Evolutionary conservation across 169 alveolate species (phyloP).

Genomic region (Plasmodium sp.): DNA sequence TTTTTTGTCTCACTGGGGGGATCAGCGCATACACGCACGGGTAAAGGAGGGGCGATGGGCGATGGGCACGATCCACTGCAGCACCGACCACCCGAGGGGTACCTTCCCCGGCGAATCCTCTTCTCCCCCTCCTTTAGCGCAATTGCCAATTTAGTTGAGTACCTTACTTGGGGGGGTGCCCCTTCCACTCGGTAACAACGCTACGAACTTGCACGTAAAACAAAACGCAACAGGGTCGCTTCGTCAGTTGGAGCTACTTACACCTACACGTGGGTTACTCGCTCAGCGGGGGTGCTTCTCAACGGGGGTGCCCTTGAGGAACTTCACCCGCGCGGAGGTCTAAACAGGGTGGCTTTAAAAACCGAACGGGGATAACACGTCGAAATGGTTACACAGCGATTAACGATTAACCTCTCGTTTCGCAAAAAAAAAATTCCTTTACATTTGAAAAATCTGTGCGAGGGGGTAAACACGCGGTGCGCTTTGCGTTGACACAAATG

Average conservation of each 20-base stretch:
- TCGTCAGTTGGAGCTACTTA: not conserved
- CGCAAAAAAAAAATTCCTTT: not conserved
- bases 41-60: too few relatives aligned
- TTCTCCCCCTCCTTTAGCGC: not conserved
- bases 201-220: not conserved
- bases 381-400: not conserved
- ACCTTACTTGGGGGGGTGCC: not conserved
- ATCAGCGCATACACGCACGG: not conserved
- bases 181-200: not conserved
- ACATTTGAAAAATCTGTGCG: not conserved
- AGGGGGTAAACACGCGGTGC: not conserved
- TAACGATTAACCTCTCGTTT: not conserved
- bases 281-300: not conserved
- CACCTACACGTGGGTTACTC: not conserved
- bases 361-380: not conserved
- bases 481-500: not conserved
- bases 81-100: not conserved
- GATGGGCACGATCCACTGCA: not conserved
- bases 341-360: not conserved
- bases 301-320: not conserved
- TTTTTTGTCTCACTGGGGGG: not conserved
- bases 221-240: not conserved
- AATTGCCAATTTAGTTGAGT: too few relatives aligned
- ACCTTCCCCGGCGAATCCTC: not conserved
- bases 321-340: not conserved